Conservation (phyloP, 768 basidiomycete genomes). For the Phanerochaete sordida region DNA sequence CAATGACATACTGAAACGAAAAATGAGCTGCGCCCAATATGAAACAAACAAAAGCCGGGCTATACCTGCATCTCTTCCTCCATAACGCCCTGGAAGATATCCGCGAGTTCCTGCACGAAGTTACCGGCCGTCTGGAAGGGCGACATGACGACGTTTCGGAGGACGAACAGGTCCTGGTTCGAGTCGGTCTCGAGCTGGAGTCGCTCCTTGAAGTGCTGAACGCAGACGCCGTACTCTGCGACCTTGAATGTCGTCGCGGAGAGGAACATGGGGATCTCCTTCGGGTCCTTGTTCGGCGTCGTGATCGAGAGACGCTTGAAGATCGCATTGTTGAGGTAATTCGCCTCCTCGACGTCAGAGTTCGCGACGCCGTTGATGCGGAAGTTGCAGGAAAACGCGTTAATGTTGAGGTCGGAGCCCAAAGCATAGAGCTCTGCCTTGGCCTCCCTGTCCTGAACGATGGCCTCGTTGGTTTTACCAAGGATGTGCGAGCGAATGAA, state of each 20-base stretch:
- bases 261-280: slow-evolving; percentile 16
- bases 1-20: slow-evolving; percentile 13
- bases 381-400: slow-evolving; percentile 44
- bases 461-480: slow-evolving; percentile 25
- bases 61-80: slow-evolving; percentile 24
- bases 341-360: slow-evolving; percentile 38
- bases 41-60: not conserved
- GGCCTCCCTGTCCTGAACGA: slow-evolving; percentile 26
- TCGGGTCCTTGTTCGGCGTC: slow-evolving; percentile 19
- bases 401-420: slow-evolving; percentile 42
- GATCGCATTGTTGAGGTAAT: slow-evolving; percentile 36
- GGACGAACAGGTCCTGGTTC: slow-evolving; percentile 30
- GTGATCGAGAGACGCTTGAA: slow-evolving; percentile 36
- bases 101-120: slow-evolving; percentile 28
- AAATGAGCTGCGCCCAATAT: not conserved
- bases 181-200: slow-evolving; percentile 27
- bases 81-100: slow-evolving; percentile 28
- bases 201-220: slow-evolving; percentile 34
- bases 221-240: slow-evolving; percentile 31
- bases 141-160: slow-evolving; percentile 39
- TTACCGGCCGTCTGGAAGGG: slow-evolving; percentile 33
- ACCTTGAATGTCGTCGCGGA: slow-evolving; percentile 17
- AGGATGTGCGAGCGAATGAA: slow-evolving; percentile 34
- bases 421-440: slow-evolving; percentile 24
- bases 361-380: slow-evolving; percentile 30